A percentile compares a stretch with the other conserved stretches of the same genome.
These are phyloP conservation scores for Brasilioporus rufonigricans DNA, from an alignment of 768 basidiomycete genomes.

Conservation along the genomic window DNA sequence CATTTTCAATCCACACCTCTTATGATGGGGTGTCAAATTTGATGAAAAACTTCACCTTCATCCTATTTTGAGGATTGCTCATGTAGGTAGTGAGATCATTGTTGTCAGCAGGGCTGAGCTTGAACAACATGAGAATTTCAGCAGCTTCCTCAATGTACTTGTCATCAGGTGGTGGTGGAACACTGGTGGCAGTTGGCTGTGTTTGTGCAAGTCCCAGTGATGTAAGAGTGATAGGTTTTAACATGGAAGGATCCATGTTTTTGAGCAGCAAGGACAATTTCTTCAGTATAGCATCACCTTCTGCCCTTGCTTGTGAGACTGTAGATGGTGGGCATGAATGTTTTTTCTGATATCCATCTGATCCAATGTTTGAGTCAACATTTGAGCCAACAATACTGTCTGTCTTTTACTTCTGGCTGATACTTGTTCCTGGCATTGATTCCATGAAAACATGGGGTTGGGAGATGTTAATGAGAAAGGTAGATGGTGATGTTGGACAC, in stretches of 20 bases:
- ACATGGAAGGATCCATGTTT: background rate
- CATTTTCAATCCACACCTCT: background rate
- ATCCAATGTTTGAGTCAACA: too few species aligned
- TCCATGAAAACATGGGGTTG: background rate
- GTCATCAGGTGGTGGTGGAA: background rate
- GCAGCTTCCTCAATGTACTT: background rate
- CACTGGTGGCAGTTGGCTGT: background rate
- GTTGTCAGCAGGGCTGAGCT: background rate
- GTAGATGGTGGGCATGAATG: background rate
- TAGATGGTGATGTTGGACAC: background rate
- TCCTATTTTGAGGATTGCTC: background rate
- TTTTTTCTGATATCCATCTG: background rate
- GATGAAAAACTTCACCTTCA: background rate
- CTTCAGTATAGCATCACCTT: background rate
- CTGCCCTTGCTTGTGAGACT: background rate
- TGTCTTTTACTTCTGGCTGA: background rate
- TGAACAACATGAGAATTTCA: background rate
- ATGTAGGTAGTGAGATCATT: background rate
- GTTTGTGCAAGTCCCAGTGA: background rate
- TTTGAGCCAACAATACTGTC: background rate
- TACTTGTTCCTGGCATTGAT: background rate
- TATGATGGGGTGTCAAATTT: background rate
- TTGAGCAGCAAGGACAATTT: background rate
- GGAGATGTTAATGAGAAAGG: background rate
- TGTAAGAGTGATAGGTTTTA: background rate